phyloP scores from a whole-genome alignment of 208 protist genomes.

The Eutreptiella sp. region DNA sequence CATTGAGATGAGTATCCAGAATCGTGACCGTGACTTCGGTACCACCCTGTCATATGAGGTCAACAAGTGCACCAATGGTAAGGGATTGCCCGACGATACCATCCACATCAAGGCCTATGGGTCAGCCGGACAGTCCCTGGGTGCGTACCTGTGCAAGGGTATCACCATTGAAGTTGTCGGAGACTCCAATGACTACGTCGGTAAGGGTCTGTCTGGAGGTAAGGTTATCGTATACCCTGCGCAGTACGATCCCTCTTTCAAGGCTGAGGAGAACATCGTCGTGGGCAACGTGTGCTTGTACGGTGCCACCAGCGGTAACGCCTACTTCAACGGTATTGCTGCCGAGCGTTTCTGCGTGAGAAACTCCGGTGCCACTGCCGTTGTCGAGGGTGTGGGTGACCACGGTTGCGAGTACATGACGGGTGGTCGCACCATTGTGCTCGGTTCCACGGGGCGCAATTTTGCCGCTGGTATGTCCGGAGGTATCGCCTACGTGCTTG shows the following conservation, averaged over 20 bases:
- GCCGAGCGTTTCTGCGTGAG: conserved; percentile 68
- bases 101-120: conserved; percentile 34
- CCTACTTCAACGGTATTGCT: conserved; percentile 50
- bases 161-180: conserved; percentile 52
- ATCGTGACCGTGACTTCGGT: conserved; percentile 50
- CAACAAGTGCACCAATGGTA: conserved; percentile 31
- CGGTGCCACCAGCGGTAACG: conserved; percentile 55
- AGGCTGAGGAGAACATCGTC: conserved; percentile 49
- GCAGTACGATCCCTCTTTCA: conserved; percentile 17
- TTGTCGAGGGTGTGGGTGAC: conserved; percentile 67
- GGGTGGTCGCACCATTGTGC: conserved; percentile 43
- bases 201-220: conserved; percentile 66
- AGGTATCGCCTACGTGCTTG: conserved; percentile 54
- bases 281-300: conserved; percentile 70
- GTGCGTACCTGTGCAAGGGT: conserved; percentile 51
- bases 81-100: conserved; percentile 38
- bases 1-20: conserved; percentile 38
- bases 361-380: conserved; percentile 61
- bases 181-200: conserved; percentile 74
- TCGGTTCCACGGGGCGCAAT: conserved; percentile 49
- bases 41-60: conserved; percentile 51
- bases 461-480: conserved; percentile 71
- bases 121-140: conserved; percentile 60
- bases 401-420: conserved; percentile 83
- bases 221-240: conserved; percentile 15